Evolutionary conservation across 2,329 filamentous ascomycete genomes (phyloP), one percentile per base, ranked within the genome.

Genomic region (Penicillium corylophilum): DNA sequence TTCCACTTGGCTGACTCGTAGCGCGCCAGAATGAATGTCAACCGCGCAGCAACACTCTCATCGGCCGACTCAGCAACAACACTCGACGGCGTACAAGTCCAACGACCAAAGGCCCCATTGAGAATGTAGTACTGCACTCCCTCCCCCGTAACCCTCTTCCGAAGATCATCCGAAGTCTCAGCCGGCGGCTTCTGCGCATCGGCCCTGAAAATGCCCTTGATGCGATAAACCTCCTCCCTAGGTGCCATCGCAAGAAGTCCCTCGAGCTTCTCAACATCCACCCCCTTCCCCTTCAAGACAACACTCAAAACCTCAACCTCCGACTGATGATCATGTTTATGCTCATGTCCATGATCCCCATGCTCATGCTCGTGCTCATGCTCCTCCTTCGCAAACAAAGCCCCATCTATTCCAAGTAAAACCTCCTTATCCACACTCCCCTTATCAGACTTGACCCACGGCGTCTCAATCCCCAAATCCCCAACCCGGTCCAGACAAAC

Each of bases 41-140:
- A 60, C 33, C 73, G 61, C 20, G 74, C 67, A 20, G 74, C 59
- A 23, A 68, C 65, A 33, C 60, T 48, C 4, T 65, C 57, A 23
- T 70, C 68, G 3, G 67, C 64, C 2, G 60, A 62, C 46, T 69
- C 62, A 1, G 65, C 63, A 23, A 68, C 64, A 16, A 85, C 74
- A 1, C 63, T 57, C 2, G 68, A 71, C 5, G 82, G 79, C 1
- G 91, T 95, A 66, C 93, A 96, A 0, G 85, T 95, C 93, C 94
- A 99, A 26, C 94, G 82, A 0, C 91, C 91, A 74, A 99, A 99
- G 0, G 94, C 94, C 94, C 94, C 99, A 71, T 99, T 99, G 53
- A 99, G 81, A 40, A 99, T 96, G 68, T 94, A 96, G 49, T 89
- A 79, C 15, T 72, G 71, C 18, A 71, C 65, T 2, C 71, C 72